Conservation (phyloP, 2,329 filamentous ascomycete species). For the Beauveria pseudobassiana region DNA sequence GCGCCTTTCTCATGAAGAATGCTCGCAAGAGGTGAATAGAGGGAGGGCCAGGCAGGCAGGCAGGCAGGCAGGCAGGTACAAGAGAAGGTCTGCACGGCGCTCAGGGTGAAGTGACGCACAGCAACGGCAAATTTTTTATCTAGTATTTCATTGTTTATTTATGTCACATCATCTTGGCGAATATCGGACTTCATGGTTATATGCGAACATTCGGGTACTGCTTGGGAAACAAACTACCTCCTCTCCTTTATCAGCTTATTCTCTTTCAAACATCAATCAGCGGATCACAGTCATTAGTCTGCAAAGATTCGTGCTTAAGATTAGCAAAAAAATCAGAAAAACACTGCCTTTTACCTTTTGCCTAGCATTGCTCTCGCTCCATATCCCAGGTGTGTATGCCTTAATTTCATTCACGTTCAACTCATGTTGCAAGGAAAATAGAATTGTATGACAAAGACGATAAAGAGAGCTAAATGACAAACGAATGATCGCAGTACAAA, state of each 20-base stretch:
- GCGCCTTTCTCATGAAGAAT: constrained; percentile 76
- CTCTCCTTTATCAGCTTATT: not conserved
- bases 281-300: not conserved
- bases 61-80: too few species aligned
- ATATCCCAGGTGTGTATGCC: not conserved
- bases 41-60: too few species aligned
- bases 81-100: not conserved
- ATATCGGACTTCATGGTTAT: not conserved
- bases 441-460: not conserved
- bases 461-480: constrained; percentile 8
- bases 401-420: not conserved
- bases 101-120: not conserved
- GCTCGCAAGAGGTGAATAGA: constrained; percentile 47
- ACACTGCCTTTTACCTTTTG: not conserved
- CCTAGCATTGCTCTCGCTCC: not conserved
- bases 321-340: not conserved
- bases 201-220: not conserved
- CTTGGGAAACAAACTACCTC: not conserved
- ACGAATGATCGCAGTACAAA: constrained; percentile 4
- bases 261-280: not conserved
- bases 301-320: not conserved
- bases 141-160: not conserved
- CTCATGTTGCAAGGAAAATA: not conserved
- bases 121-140: not conserved
- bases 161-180: constrained; percentile 1